Evolutionary conservation across 23 red algal species (phyloP).

Genomic region (Gracilaria gracilis): DNA sequence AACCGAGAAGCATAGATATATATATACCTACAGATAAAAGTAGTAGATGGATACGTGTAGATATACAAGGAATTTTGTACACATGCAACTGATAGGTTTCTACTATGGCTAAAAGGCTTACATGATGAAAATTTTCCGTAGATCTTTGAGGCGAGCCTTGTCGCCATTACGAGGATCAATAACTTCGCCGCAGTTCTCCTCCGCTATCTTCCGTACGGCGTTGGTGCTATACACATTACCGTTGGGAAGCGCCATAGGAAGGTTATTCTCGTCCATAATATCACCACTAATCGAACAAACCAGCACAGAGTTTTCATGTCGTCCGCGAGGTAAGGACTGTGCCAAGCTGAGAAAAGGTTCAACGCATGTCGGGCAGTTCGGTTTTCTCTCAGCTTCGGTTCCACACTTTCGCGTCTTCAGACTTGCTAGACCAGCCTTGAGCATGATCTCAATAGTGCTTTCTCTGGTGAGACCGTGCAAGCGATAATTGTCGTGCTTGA

Average conservation of each 20-base stretch:
- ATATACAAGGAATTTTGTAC: conserved; percentile 36
- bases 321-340: conserved; percentile 81
- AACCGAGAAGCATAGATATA: neutral
- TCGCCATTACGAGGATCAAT: conserved; percentile 68
- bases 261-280: conserved; percentile 98
- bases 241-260: conserved; percentile 91
- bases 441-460: conserved; percentile 83
- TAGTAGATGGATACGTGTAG: conserved; percentile 25
- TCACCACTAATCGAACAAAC: conserved; percentile 86
- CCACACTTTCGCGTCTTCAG: conserved; percentile 93
- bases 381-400: conserved; percentile 71
- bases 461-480: conserved; percentile 86
- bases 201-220: conserved; percentile 70
- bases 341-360: conserved; percentile 88
- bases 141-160: conserved; percentile 38
- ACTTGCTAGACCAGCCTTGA: conserved; percentile 88
- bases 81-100: conserved; percentile 23
- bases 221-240: conserved; percentile 93
- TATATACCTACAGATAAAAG: too few relatives aligned
- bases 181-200: conserved; percentile 69
- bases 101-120: conserved; percentile 24
- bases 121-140: conserved; percentile 73
- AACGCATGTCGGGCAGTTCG: conserved; percentile 93
- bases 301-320: conserved; percentile 88
- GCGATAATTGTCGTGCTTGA: conserved; percentile 82